phyloP scores from a whole-genome alignment of 352 stramenopile genomes.

The Phytophthora ramorum region DNA sequence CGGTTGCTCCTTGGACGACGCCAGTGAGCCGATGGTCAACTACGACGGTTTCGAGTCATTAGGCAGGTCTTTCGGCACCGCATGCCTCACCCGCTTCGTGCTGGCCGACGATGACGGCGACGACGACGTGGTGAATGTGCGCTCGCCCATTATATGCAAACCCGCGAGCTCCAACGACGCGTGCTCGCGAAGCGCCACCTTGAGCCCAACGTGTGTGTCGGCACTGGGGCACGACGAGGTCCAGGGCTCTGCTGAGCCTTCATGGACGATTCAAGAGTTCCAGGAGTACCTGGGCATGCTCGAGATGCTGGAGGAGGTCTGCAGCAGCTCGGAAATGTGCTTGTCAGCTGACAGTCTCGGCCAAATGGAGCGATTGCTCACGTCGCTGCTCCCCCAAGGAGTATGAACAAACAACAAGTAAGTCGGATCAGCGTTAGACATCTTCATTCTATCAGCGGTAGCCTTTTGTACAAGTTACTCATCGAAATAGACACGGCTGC shows the following conservation, averaged over 20 bases:
- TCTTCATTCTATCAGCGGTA: constrained; percentile 22
- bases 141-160: constrained; percentile 44
- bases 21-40: constrained; percentile 41
- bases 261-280: constrained; percentile 54
- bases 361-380: constrained; percentile 58
- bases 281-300: constrained; percentile 51
- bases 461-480: constrained; percentile 37
- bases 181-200: constrained; percentile 5
- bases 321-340: constrained; percentile 32
- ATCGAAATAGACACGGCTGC: constrained; percentile 50
- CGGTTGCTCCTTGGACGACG: constrained; percentile 25
- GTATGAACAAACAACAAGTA: constrained; percentile 17
- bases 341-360: constrained; percentile 43
- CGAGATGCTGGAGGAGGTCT: constrained; percentile 45
- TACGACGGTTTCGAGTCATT: constrained; percentile 48
- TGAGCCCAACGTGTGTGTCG: constrained; percentile 36
- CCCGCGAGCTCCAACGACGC: neutral
- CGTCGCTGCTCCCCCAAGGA: constrained; percentile 46
- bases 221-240: constrained; percentile 20
- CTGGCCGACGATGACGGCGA: constrained; percentile 25
- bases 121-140: constrained; percentile 43
- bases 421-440: constrained; percentile 30
- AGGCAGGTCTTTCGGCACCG: constrained; percentile 22
- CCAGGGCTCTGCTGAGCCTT: constrained; percentile 8
- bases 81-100: constrained; percentile 3